Base-by-base conservation (phyloP, 2,329 filamentous ascomycete species). In the Fusarium sp. region DNA sequence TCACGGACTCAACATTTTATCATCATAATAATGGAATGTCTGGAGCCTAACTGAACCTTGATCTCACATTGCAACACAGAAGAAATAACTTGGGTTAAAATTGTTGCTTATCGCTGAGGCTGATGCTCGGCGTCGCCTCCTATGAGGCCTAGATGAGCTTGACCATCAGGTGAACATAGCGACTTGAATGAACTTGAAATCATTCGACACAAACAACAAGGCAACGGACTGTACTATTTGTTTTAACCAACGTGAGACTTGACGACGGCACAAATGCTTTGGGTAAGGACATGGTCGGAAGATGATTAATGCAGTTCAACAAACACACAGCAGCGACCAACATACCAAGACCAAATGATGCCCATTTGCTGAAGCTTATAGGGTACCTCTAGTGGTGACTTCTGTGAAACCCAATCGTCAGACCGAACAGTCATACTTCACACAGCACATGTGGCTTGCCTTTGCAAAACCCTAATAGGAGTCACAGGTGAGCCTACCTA, bases 391-490 rank as follows among this genome's bases (percentile, higher is more conserved):
- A 49, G 19, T 22, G 19, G 8, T 23, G 23, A 7, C 17, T 37
- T 37, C 15, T 17, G 17, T n/a, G 15, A n/a, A 17, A 37, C 33
- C 3, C 7, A 37, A n/a, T 20, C 15, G 45, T 43, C 27, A 52
- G 61, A 52, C 61, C 40, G 41, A 64, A 44, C 30, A 44, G 59
- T 47, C 45, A 64, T 30, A 17, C 17, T 22, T 55, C 3, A 32
- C 20, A 17, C 11, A 39, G 11, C 33, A 20, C 46, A n/a, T 37
- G 46, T 51, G 58, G 37, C 17, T 50, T 39, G 17, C 19, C n/a
- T 14, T 43, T 9, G n/a, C 15, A 11, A 37, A 65, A 65, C 59
- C 46, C 60, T 64, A 59, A 52, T 59, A 20, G n/a, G 17, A 22
- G 23, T 44, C 45, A 20, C 30, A 6, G 15, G 15, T 25, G 6